These are phyloP conservation scores for Lichtheimia hyalospora DNA, from an alignment of 371 early-diverging fungal genomes.

Conservation along the genomic window DNA sequence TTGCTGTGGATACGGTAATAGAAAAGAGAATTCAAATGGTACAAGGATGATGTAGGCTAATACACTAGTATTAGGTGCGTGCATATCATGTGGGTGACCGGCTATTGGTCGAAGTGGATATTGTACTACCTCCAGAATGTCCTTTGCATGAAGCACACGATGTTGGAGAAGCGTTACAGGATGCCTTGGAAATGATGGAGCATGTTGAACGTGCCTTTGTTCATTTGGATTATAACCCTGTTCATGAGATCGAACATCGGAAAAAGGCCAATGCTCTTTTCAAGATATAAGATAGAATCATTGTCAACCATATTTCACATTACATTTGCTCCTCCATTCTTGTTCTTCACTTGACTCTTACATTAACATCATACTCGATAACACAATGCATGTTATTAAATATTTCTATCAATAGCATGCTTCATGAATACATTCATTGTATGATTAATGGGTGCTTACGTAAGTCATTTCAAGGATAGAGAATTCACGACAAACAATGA, in stretches of 20 bases:
- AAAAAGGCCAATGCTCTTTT: neutral
- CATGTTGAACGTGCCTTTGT: constrained; percentile 84
- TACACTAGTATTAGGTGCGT: constrained; percentile 27
- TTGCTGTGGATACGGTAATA: constrained; percentile 59
- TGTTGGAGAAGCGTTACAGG: constrained; percentile 77
- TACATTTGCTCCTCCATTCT: too few species aligned
- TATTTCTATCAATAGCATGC: too few species aligned
- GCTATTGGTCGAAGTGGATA: constrained; percentile 76
- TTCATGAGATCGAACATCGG: constrained; percentile 66
- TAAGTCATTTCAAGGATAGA: too few species aligned
- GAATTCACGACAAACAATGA: too few species aligned
- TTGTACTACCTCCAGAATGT: constrained; percentile 75
- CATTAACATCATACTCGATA: too few species aligned
- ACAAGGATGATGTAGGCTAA: too few species aligned
- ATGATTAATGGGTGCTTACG: too few species aligned
- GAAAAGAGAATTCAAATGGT: too few species aligned
- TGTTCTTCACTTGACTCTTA: too few species aligned
- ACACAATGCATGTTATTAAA: too few species aligned
- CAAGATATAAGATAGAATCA: neutral
- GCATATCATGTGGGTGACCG: constrained; percentile 64
- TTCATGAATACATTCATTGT: too few species aligned
- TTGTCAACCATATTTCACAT: neutral
- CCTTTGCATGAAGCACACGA: constrained; percentile 76
- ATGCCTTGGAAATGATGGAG: constrained; percentile 67
- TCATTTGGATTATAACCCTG: constrained; percentile 74